Evolutionary conservation across 495 filamentous ascomycete species (phyloP).

Genomic region (Platismatia glauca): DNA sequence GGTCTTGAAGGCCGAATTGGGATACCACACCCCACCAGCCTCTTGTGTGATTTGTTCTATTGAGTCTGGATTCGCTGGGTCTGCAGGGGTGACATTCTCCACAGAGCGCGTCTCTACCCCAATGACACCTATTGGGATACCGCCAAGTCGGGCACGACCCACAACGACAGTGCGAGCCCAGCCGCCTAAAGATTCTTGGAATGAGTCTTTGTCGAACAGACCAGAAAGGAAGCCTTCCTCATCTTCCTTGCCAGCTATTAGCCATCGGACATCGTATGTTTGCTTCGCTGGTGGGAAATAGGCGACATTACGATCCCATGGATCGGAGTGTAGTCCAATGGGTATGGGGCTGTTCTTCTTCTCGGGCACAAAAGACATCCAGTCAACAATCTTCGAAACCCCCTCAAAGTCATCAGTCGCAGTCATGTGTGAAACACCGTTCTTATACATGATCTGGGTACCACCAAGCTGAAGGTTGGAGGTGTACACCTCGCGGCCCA

Average conservation of each 20-base stretch:
- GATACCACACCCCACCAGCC: slow-evolving; percentile 98
- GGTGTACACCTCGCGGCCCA: slow-evolving; percentile 96
- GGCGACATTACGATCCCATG: slow-evolving; percentile 84
- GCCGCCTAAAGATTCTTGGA: slow-evolving; percentile 91
- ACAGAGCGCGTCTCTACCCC: slow-evolving; percentile 91
- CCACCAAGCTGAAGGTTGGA: slow-evolving; percentile 98
- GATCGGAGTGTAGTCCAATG: slow-evolving; percentile 72
- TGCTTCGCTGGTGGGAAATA: slow-evolving; percentile 82
- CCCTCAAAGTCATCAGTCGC: slow-evolving; percentile 96
- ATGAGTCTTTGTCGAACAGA: slow-evolving; percentile 92
- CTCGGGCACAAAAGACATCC: slow-evolving; percentile 94
- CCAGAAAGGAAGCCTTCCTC: slow-evolving; percentile 80
- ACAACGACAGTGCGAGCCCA: slow-evolving; percentile 97
- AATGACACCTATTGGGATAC: slow-evolving; percentile 98
- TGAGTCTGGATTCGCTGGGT: slow-evolving; percentile 96
- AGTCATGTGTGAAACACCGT: slow-evolving; percentile 98
- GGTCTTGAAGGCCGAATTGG: slow-evolving; percentile 98
- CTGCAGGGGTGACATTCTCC: slow-evolving; percentile 95
- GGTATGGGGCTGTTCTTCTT: slow-evolving; percentile 84
- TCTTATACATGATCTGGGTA: slow-evolving; percentile 99
- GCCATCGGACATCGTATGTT: slow-evolving; percentile 86
- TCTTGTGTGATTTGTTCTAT: slow-evolving; percentile 88
- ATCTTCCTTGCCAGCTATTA: slow-evolving; percentile 85
- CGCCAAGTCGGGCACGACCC: slow-evolving; percentile 90
- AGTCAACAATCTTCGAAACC: slow-evolving; percentile 95